A percentile compares a stretch with the other conserved stretches of the same genome.
Evolutionary conservation across 805 yeast genomes (phyloP).

Genomic region (Yarrowia bubula): DNA sequence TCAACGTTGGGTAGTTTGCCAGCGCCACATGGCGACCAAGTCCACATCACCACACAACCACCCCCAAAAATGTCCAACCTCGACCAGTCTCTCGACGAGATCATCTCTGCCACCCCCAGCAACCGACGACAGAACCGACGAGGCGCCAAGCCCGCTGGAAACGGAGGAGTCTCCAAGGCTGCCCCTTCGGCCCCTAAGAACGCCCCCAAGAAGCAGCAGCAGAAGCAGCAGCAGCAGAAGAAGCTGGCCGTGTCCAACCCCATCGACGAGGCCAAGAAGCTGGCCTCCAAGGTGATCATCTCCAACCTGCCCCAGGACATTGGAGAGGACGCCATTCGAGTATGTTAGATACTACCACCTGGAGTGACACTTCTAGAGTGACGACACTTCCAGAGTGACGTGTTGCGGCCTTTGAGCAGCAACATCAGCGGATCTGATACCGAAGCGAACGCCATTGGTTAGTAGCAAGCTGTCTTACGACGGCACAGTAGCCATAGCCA

Average conservation of each 20-base stretch:
- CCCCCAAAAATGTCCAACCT: conserved; percentile 48
- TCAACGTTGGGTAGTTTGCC: neutral
- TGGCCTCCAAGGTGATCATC: conserved; percentile 75
- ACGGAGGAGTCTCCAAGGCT: conserved; percentile 37
- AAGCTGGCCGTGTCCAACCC: conserved; percentile 33
- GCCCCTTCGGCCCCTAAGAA: conserved; percentile 26
- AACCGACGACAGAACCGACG: conserved; percentile 31
- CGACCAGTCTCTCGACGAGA: conserved; percentile 94
- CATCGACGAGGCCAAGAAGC: conserved; percentile 44
- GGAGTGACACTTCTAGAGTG: neutral
- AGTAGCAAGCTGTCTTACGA: conserved; percentile 2
- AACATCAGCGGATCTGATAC: conserved; percentile 20
- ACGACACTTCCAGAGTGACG: too few relatives aligned
- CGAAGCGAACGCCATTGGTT: conserved; percentile 13
- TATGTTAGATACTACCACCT: conserved; percentile 7
- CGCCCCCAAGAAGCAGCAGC: conserved; percentile 26
- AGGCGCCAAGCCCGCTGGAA: conserved; percentile 28
- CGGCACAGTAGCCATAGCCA: neutral
- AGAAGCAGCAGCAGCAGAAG: conserved; percentile 31
- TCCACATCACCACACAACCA: neutral
- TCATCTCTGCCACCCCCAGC: conserved; percentile 60
- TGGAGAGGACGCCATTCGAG: conserved; percentile 34
- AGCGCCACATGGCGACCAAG: neutral
- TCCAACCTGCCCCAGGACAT: conserved; percentile 53
- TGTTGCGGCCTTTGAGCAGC: neutral